Base-by-base conservation (phyloP, 2,329 filamentous ascomycete genomes). In the Davidsoniella eucalypti region DNA sequence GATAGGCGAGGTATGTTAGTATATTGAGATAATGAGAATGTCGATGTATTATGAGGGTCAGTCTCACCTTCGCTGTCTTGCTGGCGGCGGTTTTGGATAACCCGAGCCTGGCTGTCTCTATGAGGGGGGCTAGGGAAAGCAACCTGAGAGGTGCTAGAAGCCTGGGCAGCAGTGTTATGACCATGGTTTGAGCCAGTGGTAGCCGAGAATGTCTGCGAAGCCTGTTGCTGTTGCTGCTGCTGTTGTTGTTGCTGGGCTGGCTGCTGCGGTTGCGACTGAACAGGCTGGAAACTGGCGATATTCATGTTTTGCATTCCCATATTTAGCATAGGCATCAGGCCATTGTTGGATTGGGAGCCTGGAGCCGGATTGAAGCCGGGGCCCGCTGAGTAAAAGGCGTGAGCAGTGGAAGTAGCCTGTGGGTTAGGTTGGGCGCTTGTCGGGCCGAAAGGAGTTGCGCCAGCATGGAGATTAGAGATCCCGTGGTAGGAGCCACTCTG, bases 361-460 rank as follows among this genome's bases (percentile, higher is more conserved):
- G 61, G 60, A 42, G 56, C 57, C 47, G 56, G 57, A 44, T 58
- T 51, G 23, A 54, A 65, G 29, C 57, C 59, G 25, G 59, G 61
- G 21, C 55, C 37, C 5, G 29, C 17, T 5, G 61, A 58, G 53
- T 63, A 65, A 53, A 62, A 65, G 14, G 54, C 63, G 61, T 54
- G 57, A 5, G 59, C 56, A 8, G 58, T 55, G 29, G 57, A 52
- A 33, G 52, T 53, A 18, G 58, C 51, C 8, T 50, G 47, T 6
- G 23, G 38, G 8, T 38, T 37, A 10, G 42, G 7, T 6, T 18
- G 8, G 17, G 62, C 59, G 48, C 60, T 58, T 50, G 75, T 66
- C 9, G 85, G 82, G 6, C 84, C 85, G 61, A 94, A 95, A 0
- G 87, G 75, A 43, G 83, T 70, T 50, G 86, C 85, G 61, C 75